A percentile compares a stretch with the other conserved stretches of the same genome.
Evolutionary conservation across 1,284 basidiomycete species (phyloP).

Genomic region (Cryptococcus hybrid): DNA sequence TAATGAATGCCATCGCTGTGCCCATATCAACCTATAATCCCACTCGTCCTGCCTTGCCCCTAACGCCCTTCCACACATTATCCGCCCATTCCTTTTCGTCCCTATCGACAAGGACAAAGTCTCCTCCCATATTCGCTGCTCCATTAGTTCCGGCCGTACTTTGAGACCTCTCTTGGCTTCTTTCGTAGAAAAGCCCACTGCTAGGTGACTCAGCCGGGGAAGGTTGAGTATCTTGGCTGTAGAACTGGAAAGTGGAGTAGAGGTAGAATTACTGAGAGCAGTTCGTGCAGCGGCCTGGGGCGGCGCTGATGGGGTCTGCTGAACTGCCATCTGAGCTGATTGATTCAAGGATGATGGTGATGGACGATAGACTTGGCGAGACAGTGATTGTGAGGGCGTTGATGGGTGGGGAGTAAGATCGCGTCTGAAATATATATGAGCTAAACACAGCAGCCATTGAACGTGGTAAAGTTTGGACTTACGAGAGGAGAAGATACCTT

Average conservation of each 20-base stretch:
- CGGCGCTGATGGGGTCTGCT: no score
- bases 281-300: no score
- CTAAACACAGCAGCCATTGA: background rate
- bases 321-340: no score
- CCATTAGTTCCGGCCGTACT: background rate
- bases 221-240: conserved; percentile 35
- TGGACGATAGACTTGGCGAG: conserved; percentile 1
- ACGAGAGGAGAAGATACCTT: conserved; percentile 40
- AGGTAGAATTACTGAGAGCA: background rate
- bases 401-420: background rate
- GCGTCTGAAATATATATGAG: background rate
- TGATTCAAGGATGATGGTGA: conserved; percentile 5
- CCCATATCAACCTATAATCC: conserved; percentile 6
- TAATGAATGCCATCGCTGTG: no score
- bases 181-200: conserved; percentile 36
- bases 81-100: conserved; percentile 47
- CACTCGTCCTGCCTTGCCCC: conserved; percentile 32
- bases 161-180: conserved; percentile 1
- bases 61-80: conserved; percentile 44
- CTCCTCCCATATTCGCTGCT: conserved; percentile 6
- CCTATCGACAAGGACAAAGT: conserved; percentile 39
- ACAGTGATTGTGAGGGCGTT: background rate
- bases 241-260: conserved; percentile 26
- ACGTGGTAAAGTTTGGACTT: conserved; percentile 7
- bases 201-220: conserved; percentile 12